These are phyloP conservation scores for Thelonectria rubi DNA, from an alignment of 2,329 filamentous ascomycete species.

Conservation along the genomic window DNA sequence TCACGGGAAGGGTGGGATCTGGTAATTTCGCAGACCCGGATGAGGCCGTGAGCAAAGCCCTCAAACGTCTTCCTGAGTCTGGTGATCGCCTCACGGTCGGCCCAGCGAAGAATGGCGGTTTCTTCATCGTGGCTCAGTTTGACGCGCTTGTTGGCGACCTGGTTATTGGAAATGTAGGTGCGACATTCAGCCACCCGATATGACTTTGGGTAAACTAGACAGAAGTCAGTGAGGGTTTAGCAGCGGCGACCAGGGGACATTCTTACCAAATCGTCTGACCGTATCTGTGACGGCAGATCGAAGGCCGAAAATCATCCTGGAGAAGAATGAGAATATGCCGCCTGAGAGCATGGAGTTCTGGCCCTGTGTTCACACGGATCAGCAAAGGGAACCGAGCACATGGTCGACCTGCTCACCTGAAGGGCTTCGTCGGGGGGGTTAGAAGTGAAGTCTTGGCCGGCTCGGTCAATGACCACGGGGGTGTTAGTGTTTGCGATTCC, in stretches of 20 bases:
- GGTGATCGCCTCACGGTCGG: constrained; percentile 37
- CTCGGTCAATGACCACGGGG: constrained; percentile 32
- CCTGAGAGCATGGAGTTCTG: constrained; percentile 37
- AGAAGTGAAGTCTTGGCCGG: constrained; percentile 24
- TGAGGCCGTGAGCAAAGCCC: constrained; percentile 35
- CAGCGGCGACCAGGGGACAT: not conserved
- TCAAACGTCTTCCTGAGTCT: constrained; percentile 38
- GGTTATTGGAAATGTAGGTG: constrained; percentile 31
- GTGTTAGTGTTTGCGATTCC: constrained; percentile 24
- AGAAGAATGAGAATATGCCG: constrained; percentile 33
- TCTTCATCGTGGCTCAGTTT: constrained; percentile 36
- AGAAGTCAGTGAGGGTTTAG: constrained; percentile 10
- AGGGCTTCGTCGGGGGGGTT: constrained; percentile 23
- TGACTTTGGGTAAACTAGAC: constrained; percentile 37
- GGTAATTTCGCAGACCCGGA: constrained; percentile 35
- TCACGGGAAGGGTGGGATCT: constrained; percentile 27
- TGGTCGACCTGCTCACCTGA: constrained; percentile 23
- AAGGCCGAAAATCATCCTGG: constrained; percentile 45
- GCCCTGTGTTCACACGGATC: constrained; percentile 16
- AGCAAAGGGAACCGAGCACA: not conserved
- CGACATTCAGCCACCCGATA: constrained; percentile 40
- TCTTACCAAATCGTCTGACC: constrained; percentile 39
- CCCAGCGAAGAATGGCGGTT: constrained; percentile 36
- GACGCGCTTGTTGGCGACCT: constrained; percentile 42
- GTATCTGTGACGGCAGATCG: constrained; percentile 39